phyloP scores from a whole-genome alignment of 345 rosid species.

The Mallotus nudiflorus region DNA sequence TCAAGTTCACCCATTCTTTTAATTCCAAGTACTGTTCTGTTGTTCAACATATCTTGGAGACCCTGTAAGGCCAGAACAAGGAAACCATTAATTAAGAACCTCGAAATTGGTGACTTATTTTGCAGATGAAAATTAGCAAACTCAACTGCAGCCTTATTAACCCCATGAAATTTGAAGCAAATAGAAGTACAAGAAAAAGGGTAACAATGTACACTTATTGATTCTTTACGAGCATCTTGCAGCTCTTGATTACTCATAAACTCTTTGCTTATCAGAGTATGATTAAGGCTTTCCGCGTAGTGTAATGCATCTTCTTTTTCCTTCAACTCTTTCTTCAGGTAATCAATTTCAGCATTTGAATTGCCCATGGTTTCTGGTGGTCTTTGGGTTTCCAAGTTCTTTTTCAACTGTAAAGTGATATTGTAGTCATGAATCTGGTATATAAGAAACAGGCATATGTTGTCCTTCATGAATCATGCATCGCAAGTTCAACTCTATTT shows the following conservation, averaged over 20 bases:
- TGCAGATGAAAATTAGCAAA: too few relatives aligned
- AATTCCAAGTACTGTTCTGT: background rate
- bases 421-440: too few relatives aligned
- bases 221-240: too few relatives aligned
- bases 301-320: conserved; percentile 16
- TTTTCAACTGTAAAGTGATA: background rate
- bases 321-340: conserved; percentile 1
- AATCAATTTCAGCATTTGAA: background rate
- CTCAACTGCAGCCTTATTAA: too few relatives aligned
- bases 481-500: too few relatives aligned
- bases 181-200: background rate
- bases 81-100: too few relatives aligned
- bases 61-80: too few relatives aligned
- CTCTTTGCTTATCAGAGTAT: conserved; percentile 16
- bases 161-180: too few relatives aligned
- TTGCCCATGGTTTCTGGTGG: background rate
- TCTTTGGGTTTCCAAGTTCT: background rate
- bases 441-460: too few relatives aligned
- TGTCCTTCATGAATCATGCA: too few relatives aligned
- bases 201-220: background rate
- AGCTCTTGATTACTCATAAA: conserved; percentile 12
- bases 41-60: too few relatives aligned
- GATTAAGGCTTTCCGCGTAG: conserved; percentile 4
- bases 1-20: conserved; percentile 29
- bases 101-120: too few relatives aligned